Base-by-base conservation (phyloP, 148 eudicot genomes). In the Polygonum maritimum region DNA sequence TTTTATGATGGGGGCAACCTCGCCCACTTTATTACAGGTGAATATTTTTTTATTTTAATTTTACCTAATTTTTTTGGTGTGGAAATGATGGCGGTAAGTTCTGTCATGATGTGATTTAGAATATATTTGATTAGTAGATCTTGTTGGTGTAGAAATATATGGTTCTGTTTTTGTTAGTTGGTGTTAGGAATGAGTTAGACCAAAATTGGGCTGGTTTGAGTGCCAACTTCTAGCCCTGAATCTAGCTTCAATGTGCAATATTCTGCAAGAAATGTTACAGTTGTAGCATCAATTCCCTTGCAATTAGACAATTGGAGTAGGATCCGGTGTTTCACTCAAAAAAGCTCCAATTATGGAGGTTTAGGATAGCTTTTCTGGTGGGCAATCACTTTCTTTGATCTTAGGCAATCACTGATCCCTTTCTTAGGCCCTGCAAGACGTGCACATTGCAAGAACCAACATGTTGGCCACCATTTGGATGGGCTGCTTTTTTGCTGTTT, bases 21-120 rank as follows among this genome's bases (percentile, higher is more conserved):
- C 77, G 90, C 97, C 62, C 90, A 95, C 8, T 89, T 89, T 72
- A 85, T 90, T n/a, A 80, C 82, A 89, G 98, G 98, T 94, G 40
- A 70, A n/a, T n/a, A n/a, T n/a, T n/a, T n/a, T n/a, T n/a, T n/a
- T n/a, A n/a, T n/a, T n/a, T n/a, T n/a, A n/a, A n/a, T n/a, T n/a
- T 26, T 26, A 26, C 31, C 31, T 26, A 26, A 26, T 26, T 26
- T 26, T 26, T 26, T 55, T 21, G 21, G 63, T 22, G 1, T 21
- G 22, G 60, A 9, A 4, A 3, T 54, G 26, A 18, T 49, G 55
- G 18, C 55, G 15, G 55, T 18, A 40, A 5, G 9, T 44, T 44
- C 8, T 44, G 47, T 6, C 18, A 51, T 51, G 57, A 14, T 14
- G 18, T 16, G 57, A 51, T 51, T 51, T 51, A 19, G 57, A 51